phyloP scores from a whole-genome alignment of 257 asterid species.

The Primulina tabacum region DNA sequence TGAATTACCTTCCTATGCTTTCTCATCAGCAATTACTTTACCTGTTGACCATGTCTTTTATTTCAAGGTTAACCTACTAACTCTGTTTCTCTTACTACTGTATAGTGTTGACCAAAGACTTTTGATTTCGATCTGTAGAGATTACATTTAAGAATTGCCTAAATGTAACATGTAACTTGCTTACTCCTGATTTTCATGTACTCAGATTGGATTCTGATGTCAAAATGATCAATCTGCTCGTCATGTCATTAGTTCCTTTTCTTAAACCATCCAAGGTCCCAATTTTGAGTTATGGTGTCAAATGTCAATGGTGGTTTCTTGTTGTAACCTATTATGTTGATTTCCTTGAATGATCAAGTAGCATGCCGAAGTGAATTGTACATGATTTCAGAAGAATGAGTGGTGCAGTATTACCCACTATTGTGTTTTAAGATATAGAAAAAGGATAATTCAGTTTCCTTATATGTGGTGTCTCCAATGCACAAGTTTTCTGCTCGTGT shows the following conservation, averaged over 20 bases:
- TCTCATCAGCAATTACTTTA: slow-evolving; percentile 94
- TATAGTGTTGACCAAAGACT: too few species aligned
- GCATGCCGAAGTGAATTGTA: neutral
- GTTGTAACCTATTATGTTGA: slow-evolving; percentile 10
- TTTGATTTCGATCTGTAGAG: neutral
- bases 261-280: neutral
- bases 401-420: neutral
- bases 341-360: slow-evolving; percentile 5
- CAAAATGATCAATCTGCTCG: slow-evolving; percentile 5
- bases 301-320: slow-evolving; percentile 8
- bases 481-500: neutral
- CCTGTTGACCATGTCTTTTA: slow-evolving; percentile 91
- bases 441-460: slow-evolving; percentile 1
- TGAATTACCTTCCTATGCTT: slow-evolving; percentile 98
- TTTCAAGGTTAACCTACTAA: slow-evolving; percentile 61
- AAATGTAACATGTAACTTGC: neutral
- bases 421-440: slow-evolving; percentile 5
- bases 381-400: neutral
- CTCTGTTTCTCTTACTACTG: slow-evolving; percentile 23
- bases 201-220: slow-evolving; percentile 6
- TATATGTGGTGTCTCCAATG: neutral
- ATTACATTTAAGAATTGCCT: neutral
- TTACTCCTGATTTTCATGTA: slow-evolving; percentile 8
- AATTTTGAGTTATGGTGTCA: slow-evolving; percentile 15
- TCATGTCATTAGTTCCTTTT: slow-evolving; percentile 10